Conservation (phyloP, 306 rosid genomes). For the Spatholobus suberectus region DNA sequence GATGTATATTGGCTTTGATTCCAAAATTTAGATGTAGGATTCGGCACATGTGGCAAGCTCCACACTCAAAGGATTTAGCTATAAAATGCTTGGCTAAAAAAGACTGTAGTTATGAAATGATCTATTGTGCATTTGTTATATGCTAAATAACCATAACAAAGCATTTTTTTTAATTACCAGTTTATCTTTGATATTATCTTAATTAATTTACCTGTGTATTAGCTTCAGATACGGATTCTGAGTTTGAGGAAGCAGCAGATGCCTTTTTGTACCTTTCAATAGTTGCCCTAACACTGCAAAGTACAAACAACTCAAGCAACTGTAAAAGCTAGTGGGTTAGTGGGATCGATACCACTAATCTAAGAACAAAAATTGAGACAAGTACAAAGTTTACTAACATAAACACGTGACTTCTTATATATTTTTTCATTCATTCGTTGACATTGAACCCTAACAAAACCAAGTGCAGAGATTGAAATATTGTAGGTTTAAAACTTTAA, state of each 20-base stretch:
- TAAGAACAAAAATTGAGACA: background rate
- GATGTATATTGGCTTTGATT: background rate
- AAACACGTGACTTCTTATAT: background rate
- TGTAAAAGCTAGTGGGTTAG: background rate
- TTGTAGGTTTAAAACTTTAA: background rate
- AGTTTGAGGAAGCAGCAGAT: constrained; percentile 64
- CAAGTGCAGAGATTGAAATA: background rate
- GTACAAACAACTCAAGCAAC: constrained; percentile 35
- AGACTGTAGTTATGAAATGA: too few relatives aligned
- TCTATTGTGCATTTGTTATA: too few relatives aligned
- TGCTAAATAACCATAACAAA: background rate
- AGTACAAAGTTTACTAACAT: background rate
- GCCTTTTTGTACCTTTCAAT: constrained; percentile 96
- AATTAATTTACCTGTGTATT: constrained; percentile 66
- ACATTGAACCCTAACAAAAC: background rate
- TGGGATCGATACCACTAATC: background rate
- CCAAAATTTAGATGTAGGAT: background rate
- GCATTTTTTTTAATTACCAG: background rate
- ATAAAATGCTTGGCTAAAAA: too few relatives aligned
- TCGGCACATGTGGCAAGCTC: background rate
- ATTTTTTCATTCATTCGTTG: background rate
- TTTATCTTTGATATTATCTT: background rate
- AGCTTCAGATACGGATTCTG: constrained; percentile 81
- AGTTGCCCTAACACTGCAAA: constrained; percentile 84
- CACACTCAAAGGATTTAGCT: background rate